These are phyloP conservation scores for Hypoxylon rubiginosum DNA, from an alignment of 2,329 filamentous ascomycete species.

Conservation along the genomic window DNA sequence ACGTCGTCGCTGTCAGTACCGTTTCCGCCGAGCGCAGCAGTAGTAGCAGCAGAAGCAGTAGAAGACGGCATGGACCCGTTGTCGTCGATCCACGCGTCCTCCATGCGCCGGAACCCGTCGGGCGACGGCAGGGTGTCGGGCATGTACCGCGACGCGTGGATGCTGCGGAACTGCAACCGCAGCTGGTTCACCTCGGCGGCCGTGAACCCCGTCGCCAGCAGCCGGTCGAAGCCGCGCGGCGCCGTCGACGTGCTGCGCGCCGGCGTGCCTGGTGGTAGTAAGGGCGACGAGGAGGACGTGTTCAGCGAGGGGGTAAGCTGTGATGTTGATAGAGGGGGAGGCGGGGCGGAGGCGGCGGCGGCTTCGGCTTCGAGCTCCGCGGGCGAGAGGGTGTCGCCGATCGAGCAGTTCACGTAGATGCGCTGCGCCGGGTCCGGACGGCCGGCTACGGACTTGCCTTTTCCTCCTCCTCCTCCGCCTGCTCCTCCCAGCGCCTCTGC, in stretches of 20 bases:
- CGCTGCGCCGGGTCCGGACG: slow-evolving; percentile 62
- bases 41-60: slow-evolving; percentile 42
- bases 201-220: slow-evolving; percentile 85
- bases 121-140: slow-evolving; percentile 90
- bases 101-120: slow-evolving; percentile 79
- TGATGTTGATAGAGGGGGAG: slow-evolving; percentile 17
- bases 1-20: slow-evolving; percentile 62
- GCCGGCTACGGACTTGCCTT: slow-evolving; percentile 76
- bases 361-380: slow-evolving; percentile 79
- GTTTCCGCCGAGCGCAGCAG: slow-evolving; percentile 50
- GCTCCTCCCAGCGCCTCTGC: slow-evolving; percentile 43
- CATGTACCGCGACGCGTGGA: slow-evolving; percentile 85
- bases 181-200: slow-evolving; percentile 85
- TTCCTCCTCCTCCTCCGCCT: slow-evolving; percentile 57
- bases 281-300: neutral
- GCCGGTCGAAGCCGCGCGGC: slow-evolving; percentile 88
- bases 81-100: slow-evolving; percentile 92
- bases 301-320: slow-evolving; percentile 14
- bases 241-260: slow-evolving; percentile 57
- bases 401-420: slow-evolving; percentile 93
- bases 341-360: slow-evolving; percentile 52
- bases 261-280: slow-evolving; percentile 22
- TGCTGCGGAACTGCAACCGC: slow-evolving; percentile 87
- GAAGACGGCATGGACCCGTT: slow-evolving; percentile 54
- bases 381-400: slow-evolving; percentile 81